phyloP scores from a whole-genome alignment of 208 protist species.

The Leishmania major region DNA sequence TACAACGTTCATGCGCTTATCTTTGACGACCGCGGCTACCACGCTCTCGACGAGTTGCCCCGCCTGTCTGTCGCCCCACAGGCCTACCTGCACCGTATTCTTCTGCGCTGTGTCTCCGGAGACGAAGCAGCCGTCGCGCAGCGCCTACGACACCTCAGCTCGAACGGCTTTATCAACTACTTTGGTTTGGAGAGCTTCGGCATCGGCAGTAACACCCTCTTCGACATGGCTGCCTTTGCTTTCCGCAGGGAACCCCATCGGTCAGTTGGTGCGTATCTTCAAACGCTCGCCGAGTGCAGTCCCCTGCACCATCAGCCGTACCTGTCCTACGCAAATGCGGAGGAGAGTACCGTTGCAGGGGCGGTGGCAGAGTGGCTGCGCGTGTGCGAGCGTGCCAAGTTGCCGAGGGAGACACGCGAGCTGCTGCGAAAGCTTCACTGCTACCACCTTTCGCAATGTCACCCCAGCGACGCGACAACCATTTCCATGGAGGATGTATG shows the following conservation, averaged over 20 bases:
- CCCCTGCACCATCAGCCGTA: constrained; percentile 67
- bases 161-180: constrained; percentile 84
- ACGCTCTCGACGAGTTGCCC: constrained; percentile 22
- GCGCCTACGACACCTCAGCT: constrained; percentile 28
- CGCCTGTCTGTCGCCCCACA: constrained; percentile 19
- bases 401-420: constrained; percentile 25
- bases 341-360: constrained; percentile 41
- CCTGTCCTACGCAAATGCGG: constrained; percentile 67
- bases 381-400: constrained; percentile 34
- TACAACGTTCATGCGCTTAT: constrained; percentile 84
- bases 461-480: background rate
- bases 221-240: constrained; percentile 58
- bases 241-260: constrained; percentile 33
- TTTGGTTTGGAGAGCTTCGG: constrained; percentile 79
- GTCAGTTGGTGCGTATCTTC: constrained; percentile 56
- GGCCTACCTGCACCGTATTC: constrained; percentile 56
- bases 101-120: constrained; percentile 70
- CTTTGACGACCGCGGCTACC: constrained; percentile 67
- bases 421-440: constrained; percentile 36
- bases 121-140: constrained; percentile 30
- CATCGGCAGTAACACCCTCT: constrained; percentile 55
- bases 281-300: constrained; percentile 67
- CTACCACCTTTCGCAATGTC: constrained; percentile 30
- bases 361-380: constrained; percentile 51
- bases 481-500: constrained; percentile 40